Evolutionary conservation across 345 rosid species (phyloP).

Genomic region (Euphorbia tirucalli): DNA sequence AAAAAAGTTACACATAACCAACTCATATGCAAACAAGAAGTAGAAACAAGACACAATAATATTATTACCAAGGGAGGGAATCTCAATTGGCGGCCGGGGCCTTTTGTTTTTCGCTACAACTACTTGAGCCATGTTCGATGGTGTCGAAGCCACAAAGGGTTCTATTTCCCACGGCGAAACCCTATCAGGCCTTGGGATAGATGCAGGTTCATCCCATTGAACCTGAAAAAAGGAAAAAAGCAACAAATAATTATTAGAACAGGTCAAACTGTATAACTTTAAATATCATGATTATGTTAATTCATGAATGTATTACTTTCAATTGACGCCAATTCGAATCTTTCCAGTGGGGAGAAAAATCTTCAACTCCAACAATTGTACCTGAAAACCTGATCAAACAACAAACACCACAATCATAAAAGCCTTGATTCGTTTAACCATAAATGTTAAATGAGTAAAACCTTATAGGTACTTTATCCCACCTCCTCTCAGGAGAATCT

Average conservation of each 20-base stretch:
- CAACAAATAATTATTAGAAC: neutral
- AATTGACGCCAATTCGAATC: conserved; percentile 84
- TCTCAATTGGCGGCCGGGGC: conserved; percentile 53
- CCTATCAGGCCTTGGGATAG: conserved; percentile 70
- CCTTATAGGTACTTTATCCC: neutral
- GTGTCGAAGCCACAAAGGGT: conserved; percentile 51
- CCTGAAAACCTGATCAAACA: conserved; percentile 69
- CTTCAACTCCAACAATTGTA: conserved; percentile 79
- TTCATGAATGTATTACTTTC: conserved; percentile 39
- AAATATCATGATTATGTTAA: too few species aligned
- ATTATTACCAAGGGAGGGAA: conserved; percentile 44
- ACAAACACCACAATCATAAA: neutral
- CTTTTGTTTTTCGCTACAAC: conserved; percentile 59
- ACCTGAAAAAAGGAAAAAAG: conserved; percentile 39
- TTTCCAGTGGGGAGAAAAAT: conserved; percentile 74
- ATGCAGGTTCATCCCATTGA: conserved; percentile 96
- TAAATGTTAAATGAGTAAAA: neutral
- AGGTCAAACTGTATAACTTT: neutral
- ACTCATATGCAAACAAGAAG: neutral
- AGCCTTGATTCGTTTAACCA: neutral
- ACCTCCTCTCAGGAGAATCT: conserved; percentile 94
- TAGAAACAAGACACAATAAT: neutral
- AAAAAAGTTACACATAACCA: neutral
- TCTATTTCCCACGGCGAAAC: conserved; percentile 98
- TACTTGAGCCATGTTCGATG: conserved; percentile 40